Conservation (phyloP, 2,329 filamentous ascomycete genomes). For the Berkeleyomyces rouxiae region DNA sequence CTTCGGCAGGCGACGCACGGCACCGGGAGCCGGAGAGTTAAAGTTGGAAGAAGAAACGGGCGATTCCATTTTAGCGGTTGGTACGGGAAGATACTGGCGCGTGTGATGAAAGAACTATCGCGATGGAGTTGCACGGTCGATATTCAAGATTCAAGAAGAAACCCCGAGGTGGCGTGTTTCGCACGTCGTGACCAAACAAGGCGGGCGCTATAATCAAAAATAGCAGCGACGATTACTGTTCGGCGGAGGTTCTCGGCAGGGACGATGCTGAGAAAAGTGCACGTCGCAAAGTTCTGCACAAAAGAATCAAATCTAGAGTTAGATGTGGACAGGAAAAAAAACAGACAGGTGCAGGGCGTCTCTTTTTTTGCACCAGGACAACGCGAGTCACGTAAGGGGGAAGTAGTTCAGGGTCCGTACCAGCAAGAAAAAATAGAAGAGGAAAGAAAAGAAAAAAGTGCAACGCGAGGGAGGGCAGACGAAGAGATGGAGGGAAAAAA, state of each 20-base stretch:
- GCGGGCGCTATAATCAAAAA: background rate
- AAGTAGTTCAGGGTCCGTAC: background rate
- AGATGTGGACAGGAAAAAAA: background rate
- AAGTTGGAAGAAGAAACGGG: conserved; percentile 5
- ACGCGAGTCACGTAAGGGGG: background rate
- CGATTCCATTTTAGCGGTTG: conserved; percentile 8
- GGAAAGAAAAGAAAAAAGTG: background rate
- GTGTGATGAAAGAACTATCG: background rate
- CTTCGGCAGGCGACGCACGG: conserved; percentile 33
- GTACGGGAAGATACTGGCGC: background rate
- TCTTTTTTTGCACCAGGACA: background rate
- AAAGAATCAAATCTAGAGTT: background rate
- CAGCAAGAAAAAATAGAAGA: background rate
- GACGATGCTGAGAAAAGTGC: background rate
- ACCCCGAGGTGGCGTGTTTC: background rate
- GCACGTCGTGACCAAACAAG: background rate
- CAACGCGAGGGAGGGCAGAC: background rate
- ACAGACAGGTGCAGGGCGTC: background rate
- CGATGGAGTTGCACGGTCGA: background rate
- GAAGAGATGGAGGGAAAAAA: conserved; percentile 3
- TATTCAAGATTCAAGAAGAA: background rate
- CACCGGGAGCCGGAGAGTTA: conserved; percentile 17
- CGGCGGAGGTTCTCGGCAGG: background rate
- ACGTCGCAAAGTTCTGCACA: background rate
- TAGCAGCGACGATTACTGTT: background rate